Evolutionary conservation across 768 basidiomycete species (phyloP).

Genomic region (Phanerochaete sordida): DNA sequence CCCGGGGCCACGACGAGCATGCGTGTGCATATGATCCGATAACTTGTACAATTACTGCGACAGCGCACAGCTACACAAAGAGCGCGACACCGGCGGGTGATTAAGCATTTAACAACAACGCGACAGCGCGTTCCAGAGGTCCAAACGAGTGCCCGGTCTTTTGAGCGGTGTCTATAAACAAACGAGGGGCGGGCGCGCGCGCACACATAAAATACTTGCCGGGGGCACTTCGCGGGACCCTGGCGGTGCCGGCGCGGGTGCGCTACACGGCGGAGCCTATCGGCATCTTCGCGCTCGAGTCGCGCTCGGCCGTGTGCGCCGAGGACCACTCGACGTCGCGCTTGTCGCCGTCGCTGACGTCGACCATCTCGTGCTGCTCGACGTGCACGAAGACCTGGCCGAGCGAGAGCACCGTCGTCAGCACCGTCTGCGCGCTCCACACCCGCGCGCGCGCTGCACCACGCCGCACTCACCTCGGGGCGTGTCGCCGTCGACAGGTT

Average conservation of each 20-base stretch:
- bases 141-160: background rate
- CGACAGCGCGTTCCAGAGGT: background rate
- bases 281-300: background rate
- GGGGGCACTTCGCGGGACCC: background rate
- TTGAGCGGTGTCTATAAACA: background rate
- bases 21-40: no score
- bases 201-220: background rate
- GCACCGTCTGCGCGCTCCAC: background rate
- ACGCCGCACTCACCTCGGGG: constrained; percentile 6
- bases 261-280: background rate
- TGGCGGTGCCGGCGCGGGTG: no score
- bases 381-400: constrained; percentile 13
- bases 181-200: background rate
- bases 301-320: background rate
- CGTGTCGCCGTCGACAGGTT: constrained; percentile 8
- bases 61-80: no score
- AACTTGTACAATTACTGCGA: no score
- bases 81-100: background rate
- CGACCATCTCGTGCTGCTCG: constrained; percentile 13
- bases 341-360: constrained; percentile 6
- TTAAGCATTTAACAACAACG: background rate
- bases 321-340: constrained; percentile 8
- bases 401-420: background rate
- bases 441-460: no score
- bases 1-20: no score